Evolutionary conservation across 768 basidiomycete species (phyloP), one percentile per base, ranked within the genome.

Genomic region (Russula ochroleuca): DNA sequence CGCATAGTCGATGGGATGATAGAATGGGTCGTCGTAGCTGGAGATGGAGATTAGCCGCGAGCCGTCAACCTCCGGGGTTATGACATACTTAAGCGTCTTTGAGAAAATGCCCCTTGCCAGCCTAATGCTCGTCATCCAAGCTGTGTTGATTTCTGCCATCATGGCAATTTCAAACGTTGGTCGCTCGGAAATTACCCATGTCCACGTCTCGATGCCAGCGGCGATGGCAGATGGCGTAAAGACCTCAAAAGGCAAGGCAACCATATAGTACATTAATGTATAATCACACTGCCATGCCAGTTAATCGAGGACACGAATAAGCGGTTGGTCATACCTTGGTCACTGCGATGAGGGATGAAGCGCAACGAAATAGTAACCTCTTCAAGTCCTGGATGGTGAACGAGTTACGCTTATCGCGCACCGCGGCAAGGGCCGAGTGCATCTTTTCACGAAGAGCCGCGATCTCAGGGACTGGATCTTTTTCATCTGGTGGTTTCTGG

Each of bases 121-220:
- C 66, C 82, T 83, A 64, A 98, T 89, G 5, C 90, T 90, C 59
- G 83, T 81, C 53, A 87, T 81, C 97, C 97, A 99, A 3, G 90
- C 90, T 2, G 90, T 83, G 51, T 92, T 77, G 55, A 98, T 83
- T 70, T 98, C 94, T 5, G 84, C 78, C 81, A 98, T 88, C 21
- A 98, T 74, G 2, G 86, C 84, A 53, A 94, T 83, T 74, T 98
- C 95, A 13, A 89, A 78, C 52, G 83, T 82, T 0, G 91, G 86
- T 63, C 91, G 85, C 72, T 96, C 90, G 15, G 90, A 85, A 57
- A 97, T 88, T 0, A 97, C 81, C 95, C 95, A 98, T 3, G 90
- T 93, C 97, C 97, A 98, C 11, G 89, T 88, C 71, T 98, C 94
- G 48, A 94, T 87, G 0, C 92, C 95, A 2, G 91, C 84, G 17